Conservation (phyloP, 148 eudicot genomes). For the Pharnaceum exiguum region DNA sequence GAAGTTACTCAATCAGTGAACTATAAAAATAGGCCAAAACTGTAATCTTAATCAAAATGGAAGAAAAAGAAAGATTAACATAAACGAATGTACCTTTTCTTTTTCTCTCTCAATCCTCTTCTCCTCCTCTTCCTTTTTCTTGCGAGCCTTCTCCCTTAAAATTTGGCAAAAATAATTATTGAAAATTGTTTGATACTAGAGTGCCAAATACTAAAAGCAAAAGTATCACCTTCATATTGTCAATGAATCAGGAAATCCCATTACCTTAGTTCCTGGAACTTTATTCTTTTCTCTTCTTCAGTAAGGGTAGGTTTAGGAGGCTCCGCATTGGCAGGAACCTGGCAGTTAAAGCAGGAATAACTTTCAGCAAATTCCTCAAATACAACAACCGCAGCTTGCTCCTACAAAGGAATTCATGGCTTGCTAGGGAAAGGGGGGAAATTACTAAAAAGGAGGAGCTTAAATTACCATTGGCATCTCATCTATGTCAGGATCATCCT, state of each 20-base stretch:
- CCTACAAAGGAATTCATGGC: no score
- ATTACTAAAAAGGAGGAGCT: no score
- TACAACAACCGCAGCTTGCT: no score
- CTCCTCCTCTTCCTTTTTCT: slow-evolving; percentile 99
- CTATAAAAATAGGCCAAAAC: no score
- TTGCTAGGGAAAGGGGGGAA: no score
- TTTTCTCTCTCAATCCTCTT: slow-evolving; percentile 80
- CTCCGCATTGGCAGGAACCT: slow-evolving; percentile 63
- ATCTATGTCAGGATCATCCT: slow-evolving; percentile 85
- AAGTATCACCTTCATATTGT: background rate
- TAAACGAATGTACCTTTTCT: slow-evolving; percentile 63
- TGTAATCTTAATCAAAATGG: background rate
- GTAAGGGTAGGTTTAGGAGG: slow-evolving; percentile 75
- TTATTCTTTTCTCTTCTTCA: slow-evolving; percentile 81
- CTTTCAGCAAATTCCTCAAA: background rate
- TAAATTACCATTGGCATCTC: slow-evolving; percentile 73
- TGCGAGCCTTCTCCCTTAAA: slow-evolving; percentile 86
- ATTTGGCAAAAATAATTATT: background rate
- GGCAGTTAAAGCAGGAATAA: slow-evolving; percentile 1
- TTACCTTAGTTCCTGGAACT: slow-evolving; percentile 81
- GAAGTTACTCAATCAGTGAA: no score
- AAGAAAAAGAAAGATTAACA: background rate
- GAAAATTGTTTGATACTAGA: background rate
- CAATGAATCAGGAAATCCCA: background rate
- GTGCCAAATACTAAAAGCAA: background rate